phyloP scores from a whole-genome alignment of 306 rosid genomes.

The Styphnolobium japonicum region DNA sequence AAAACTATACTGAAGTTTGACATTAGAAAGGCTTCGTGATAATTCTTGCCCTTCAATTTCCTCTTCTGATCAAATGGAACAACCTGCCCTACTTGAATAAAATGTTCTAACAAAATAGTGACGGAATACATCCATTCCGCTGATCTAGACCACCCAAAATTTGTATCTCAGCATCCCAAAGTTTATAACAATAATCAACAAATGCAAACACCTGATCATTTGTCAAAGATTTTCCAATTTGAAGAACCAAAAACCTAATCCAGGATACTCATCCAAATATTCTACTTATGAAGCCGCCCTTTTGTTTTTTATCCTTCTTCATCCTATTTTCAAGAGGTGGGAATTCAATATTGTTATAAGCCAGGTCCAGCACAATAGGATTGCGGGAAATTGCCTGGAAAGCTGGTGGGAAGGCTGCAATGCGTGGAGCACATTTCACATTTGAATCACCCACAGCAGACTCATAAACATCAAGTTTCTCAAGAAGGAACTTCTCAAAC shows the following conservation, averaged over 20 bases:
- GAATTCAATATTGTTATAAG: constrained; percentile 46
- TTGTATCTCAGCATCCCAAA: constrained; percentile 25
- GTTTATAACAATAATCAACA: constrained; percentile 11
- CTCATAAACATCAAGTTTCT: constrained; percentile 50
- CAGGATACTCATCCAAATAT: constrained; percentile 38
- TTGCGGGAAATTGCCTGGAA: constrained; percentile 46
- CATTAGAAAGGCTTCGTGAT: background rate
- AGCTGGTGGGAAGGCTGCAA: constrained; percentile 47
- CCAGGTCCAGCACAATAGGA: constrained; percentile 57
- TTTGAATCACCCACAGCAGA: constrained; percentile 55
- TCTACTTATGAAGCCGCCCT: constrained; percentile 46
- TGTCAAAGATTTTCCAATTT: constrained; percentile 1
- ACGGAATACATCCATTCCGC: constrained; percentile 8
- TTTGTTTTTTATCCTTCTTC: constrained; percentile 50
- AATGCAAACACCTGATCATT: constrained; percentile 7
- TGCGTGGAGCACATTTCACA: constrained; percentile 44
- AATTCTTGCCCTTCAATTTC: too few relatives aligned
- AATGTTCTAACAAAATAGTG: too few relatives aligned
- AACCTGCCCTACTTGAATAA: too few relatives aligned
- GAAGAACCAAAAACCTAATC: constrained; percentile 21
- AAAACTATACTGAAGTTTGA: background rate
- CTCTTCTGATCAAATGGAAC: background rate
- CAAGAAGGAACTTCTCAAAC: constrained; percentile 48
- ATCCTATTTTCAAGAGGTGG: constrained; percentile 43
- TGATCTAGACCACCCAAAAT: constrained; percentile 26